Conservation (phyloP, 345 rosid species). For the Citrus inodora region DNA sequence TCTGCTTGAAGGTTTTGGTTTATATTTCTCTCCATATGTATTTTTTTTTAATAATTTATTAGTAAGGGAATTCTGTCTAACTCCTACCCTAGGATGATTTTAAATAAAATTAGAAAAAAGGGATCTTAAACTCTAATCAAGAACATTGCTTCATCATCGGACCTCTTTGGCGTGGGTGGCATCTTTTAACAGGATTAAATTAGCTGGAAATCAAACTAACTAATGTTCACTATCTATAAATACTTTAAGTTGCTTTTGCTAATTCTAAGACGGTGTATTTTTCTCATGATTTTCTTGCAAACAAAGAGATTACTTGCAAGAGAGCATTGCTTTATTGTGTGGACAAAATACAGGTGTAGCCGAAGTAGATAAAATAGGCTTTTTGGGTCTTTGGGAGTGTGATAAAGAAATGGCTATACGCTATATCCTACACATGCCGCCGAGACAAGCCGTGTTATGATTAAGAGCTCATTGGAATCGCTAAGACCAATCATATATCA, state of each 20-base stretch:
- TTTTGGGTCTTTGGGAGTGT: constrained; percentile 15
- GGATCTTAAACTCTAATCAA: no score
- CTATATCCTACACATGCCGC: not conserved
- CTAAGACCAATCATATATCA: constrained; percentile 14
- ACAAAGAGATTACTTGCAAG: constrained; percentile 8
- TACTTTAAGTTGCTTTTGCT: no score
- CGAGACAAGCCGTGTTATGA: not conserved
- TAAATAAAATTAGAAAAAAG: no score
- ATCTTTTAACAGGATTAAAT: not conserved
- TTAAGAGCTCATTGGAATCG: constrained; percentile 6
- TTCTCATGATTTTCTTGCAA: not conserved
- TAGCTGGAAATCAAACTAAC: no score
- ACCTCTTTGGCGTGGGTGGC: not conserved
- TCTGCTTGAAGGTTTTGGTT: no score
- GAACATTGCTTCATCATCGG: no score
- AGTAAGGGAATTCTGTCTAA: fast-evolving
- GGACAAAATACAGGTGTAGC: not conserved
- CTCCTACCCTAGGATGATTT: no score
- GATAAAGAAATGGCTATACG: constrained; percentile 3
- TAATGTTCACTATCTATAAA: not conserved
- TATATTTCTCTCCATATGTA: no score
- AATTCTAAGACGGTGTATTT: not conserved
- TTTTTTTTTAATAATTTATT: no score
- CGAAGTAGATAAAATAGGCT: constrained; percentile 3
- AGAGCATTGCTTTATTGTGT: constrained; percentile 15